Conservation (phyloP, 345 rosid species). For the Moricandia moricandioides region DNA sequence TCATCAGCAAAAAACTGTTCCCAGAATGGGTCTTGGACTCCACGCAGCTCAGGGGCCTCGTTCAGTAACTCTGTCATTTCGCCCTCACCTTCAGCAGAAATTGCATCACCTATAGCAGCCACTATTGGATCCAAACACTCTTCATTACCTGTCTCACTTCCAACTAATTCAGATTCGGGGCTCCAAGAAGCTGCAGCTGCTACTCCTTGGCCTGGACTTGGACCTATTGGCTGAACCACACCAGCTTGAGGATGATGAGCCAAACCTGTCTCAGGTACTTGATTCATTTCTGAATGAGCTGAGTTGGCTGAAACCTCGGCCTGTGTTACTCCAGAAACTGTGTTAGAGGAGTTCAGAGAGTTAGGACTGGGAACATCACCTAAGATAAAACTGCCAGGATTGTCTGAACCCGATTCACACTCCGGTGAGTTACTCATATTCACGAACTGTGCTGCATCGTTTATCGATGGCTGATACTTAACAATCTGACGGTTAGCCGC, state of each 20-base stretch:
- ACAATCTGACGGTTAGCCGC: slow-evolving; percentile 63
- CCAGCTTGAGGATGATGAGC: slow-evolving; percentile 19
- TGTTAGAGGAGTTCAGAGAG: slow-evolving; percentile 36
- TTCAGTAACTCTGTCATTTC: slow-evolving; percentile 48
- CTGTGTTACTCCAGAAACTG: slow-evolving; percentile 45
- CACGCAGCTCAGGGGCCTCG: slow-evolving; percentile 54
- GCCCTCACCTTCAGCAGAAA: slow-evolving; percentile 45
- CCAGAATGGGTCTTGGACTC: slow-evolving; percentile 61
- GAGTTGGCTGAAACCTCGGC: slow-evolving; percentile 48
- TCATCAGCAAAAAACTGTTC: slow-evolving; percentile 55
- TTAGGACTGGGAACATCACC: slow-evolving; percentile 44
- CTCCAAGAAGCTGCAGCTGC: slow-evolving; percentile 40
- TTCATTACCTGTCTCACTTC: slow-evolving; percentile 40
- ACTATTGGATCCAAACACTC: slow-evolving; percentile 48
- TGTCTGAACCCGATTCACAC: slow-evolving; percentile 47
- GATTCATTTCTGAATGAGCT: slow-evolving; percentile 34
- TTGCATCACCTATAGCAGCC: slow-evolving; percentile 39
- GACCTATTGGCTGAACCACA: slow-evolving; percentile 36
- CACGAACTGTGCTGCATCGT: slow-evolving; percentile 68
- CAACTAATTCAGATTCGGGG: slow-evolving; percentile 44
- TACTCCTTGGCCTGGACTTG: slow-evolving; percentile 37
- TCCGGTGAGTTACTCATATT: slow-evolving; percentile 49
- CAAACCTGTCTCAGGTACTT: slow-evolving; percentile 2
- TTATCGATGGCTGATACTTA: slow-evolving; percentile 64
- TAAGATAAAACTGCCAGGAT: slow-evolving; percentile 44